Percentiles rank a stretch among this genome's conserved stretches.
These are phyloP conservation scores for Melaleuca alternifolia DNA, from an alignment of 345 rosid species.

Conservation along the genomic window DNA sequence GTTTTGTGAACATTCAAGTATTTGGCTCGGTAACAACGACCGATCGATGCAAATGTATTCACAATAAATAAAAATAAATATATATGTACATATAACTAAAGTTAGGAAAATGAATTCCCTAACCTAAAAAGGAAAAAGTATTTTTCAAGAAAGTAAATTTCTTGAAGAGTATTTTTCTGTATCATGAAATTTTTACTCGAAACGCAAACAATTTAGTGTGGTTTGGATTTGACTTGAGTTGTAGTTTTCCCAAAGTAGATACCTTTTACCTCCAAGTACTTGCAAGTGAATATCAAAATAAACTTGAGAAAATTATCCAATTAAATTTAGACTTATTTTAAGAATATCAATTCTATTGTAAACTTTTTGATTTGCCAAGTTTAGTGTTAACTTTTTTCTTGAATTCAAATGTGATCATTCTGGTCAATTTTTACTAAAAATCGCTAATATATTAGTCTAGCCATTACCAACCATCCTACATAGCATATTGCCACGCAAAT, in stretches of 20 bases:
- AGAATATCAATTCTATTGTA: not conserved
- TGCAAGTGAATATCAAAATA: not conserved
- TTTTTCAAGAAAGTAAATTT: not conserved
- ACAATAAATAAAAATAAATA: not conserved
- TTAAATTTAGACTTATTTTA: not conserved
- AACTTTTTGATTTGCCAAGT: too few species aligned
- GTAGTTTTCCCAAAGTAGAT: not conserved
- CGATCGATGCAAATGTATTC: fast-evolving
- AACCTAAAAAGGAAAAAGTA: not conserved
- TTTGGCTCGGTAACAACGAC: fast-evolving
- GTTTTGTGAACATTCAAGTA: not conserved
- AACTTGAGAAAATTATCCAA: not conserved
- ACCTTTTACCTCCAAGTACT: not conserved
- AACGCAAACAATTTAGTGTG: not conserved
- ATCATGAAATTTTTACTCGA: not conserved
- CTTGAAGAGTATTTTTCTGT: not conserved
- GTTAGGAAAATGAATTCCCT: not conserved
- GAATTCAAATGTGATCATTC: not conserved
- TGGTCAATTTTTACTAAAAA: fast-evolving
- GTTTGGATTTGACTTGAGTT: not conserved
- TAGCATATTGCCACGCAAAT: fast-evolving
- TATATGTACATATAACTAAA: not conserved
- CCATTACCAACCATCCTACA: fast-evolving
- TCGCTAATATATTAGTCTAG: not conserved
- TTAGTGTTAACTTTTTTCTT: not conserved